Evolutionary conservation across 2,329 filamentous ascomycete species (phyloP), one percentile per base, ranked within the genome.

Genomic region (Pyrenophora teres): DNA sequence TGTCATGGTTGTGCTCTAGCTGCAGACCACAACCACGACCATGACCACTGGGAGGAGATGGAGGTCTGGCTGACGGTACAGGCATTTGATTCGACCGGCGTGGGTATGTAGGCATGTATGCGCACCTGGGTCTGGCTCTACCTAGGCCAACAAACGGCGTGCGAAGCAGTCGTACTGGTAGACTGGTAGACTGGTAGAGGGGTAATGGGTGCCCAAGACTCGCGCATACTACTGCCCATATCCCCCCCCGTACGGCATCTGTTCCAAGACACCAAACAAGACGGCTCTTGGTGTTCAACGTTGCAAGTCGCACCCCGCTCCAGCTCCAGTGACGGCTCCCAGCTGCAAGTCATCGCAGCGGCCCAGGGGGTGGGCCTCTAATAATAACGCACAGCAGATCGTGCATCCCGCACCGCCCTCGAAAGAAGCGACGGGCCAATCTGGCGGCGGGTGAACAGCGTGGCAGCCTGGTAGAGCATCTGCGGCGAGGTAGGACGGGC

Each of bases 321-420:
- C 33, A 38, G 42, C 23, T 30, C 33, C 42, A 18, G 42, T 45
- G 42, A 45, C 42, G 42, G 27, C 23, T 45, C 35, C 36, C 27
- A 35, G 49, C 49, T 65, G 64, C 62, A 52, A 53, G 62, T 58
- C 55, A 56, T 57, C 48, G 49, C 16, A 33, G 30, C 32, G 43
- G 46, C 32, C 31, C 33, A 48, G 54, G 50, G 45, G 44, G 46
- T 48, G 46, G 52, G 49, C 35, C 42, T 33, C 59, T 62, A 66
- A 65, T 62, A 63, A 62, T 66, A 65, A 63, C 59, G 59, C 54
- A 57, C 21, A 52, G 54, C 49, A 54, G 61, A 64, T 64, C 58
- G 60, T 62, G 60, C 63, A 60, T 56, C 46, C 44, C n/a, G 46
- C 46, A 50, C 46, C 51, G 40, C 41, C 39, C 33, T 46, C 36